A percentile compares a stretch with the other conserved stretches of the same genome.
Evolutionary conservation across 2,329 filamentous ascomycete species (phyloP).

Genomic region (Hymenoscyphus repandus): DNA sequence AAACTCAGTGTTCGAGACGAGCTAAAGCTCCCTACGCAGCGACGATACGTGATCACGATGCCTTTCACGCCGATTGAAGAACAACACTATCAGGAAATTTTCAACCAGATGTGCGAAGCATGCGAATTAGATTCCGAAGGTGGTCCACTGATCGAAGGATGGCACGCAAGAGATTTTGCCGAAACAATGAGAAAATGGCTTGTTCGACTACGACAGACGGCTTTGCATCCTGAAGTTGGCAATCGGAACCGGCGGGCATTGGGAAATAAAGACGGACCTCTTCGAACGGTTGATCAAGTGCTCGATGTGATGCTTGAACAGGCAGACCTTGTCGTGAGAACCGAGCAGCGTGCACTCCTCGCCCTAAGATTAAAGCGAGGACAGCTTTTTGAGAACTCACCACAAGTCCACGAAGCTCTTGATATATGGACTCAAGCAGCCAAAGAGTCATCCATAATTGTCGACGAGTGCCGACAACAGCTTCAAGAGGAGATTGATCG

Average conservation of each 20-base stretch:
- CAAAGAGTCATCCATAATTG: slow-evolving; percentile 43
- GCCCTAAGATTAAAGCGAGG: slow-evolving; percentile 61
- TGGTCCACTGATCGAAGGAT: slow-evolving; percentile 58
- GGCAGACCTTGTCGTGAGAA: slow-evolving; percentile 60
- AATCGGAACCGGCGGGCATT: slow-evolving; percentile 58
- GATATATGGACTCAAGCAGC: slow-evolving; percentile 60
- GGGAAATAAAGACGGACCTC: slow-evolving; percentile 57
- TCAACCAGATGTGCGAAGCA: slow-evolving; percentile 67
- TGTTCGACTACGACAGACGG: slow-evolving; percentile 71
- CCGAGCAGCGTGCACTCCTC: slow-evolving; percentile 64
- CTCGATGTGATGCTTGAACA: slow-evolving; percentile 88
- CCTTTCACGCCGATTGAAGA: slow-evolving; percentile 89
- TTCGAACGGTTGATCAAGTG: slow-evolving; percentile 81
- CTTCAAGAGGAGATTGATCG: slow-evolving; percentile 45
- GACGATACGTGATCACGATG: slow-evolving; percentile 79
- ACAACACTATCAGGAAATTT: slow-evolving; percentile 76
- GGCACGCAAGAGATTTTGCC: slow-evolving; percentile 55
- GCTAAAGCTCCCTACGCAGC: slow-evolving; percentile 73
- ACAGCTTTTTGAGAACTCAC: slow-evolving; percentile 74
- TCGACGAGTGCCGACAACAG: slow-evolving; percentile 60
- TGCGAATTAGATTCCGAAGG: slow-evolving; percentile 63
- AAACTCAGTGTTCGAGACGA: slow-evolving; percentile 78
- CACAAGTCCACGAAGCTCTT: slow-evolving; percentile 62
- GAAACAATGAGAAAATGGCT: slow-evolving; percentile 76
- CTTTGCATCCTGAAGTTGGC: slow-evolving; percentile 80